Evolutionary conservation across 495 filamentous ascomycete species (phyloP), one percentile per base, ranked within the genome.

Genomic region (Paragyromitra xinjiangensis): DNA sequence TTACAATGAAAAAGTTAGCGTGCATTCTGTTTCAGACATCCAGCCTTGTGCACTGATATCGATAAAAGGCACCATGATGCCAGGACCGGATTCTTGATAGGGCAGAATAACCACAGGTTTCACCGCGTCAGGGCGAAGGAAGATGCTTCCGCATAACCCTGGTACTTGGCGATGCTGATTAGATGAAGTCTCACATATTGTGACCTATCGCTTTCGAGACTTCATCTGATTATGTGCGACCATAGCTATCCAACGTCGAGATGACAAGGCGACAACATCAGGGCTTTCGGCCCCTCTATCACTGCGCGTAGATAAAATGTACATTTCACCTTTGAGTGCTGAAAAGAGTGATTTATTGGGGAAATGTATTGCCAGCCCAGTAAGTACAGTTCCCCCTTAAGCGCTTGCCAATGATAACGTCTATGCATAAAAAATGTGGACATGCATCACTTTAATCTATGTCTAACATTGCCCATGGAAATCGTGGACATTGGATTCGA

Each of bases 221-320:
- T 72, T 76, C 74, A 77, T 77, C 74, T 77, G 74, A 77, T 77
- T 73, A 76, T 76, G 74, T 77, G 53, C 74, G 69, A 75, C 73
- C 73, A 56, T 45, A 34, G 48, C 37, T 37, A 70, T 70, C 72
- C 73, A 69, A 77, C 61, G 74, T 77, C 61, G 74, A 77, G 74
- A 77, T 77, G 74, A 66, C 74, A 76, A 76, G 73, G 73, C 74
- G 51, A 73, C 74, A 72, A 48, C 69, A 39, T 62, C 66, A 61
- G 12, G n/a, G 4, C 34, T 71, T 75, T 75, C 69, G 39, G 73
- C 68, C 61, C 73, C 73, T 77, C 68, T 73, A 50, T 56, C 39
- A 65, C 69, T 56, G 37, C 51, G 53, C 40, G 51, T 16, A 50
- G 45, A 45, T 63, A 50, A 61, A 73, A 76, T 72, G 59, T 76